Evolutionary conservation across 768 basidiomycete species (phyloP).

Genomic region (Strobilomyces confusus): DNA sequence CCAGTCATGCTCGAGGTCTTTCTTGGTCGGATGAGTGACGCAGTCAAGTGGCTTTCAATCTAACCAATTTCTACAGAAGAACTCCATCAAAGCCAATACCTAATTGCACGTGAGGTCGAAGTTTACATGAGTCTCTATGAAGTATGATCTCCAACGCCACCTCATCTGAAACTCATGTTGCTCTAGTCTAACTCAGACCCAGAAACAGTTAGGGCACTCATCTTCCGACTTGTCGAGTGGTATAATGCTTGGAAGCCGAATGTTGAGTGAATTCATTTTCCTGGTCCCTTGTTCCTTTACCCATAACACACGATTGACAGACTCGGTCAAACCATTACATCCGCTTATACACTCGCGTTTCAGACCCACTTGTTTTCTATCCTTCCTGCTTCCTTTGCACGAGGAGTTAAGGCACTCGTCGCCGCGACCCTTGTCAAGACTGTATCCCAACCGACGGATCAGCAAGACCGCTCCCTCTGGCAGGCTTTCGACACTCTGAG

Average conservation of each 20-base stretch:
- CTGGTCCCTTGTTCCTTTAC: background rate
- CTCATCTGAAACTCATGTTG: background rate
- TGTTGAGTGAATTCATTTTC: conserved; percentile 45
- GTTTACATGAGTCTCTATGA: conserved; percentile 58
- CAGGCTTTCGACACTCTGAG: conserved; percentile 65
- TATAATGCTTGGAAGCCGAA: conserved; percentile 71
- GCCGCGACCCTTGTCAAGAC: conserved; percentile 45
- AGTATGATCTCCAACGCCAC: conserved; percentile 34
- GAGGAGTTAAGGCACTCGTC: conserved; percentile 65
- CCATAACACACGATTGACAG: conserved; percentile 33
- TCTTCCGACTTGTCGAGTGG: conserved; percentile 66
- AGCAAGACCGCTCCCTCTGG: conserved; percentile 44
- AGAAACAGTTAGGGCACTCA: conserved; percentile 47
- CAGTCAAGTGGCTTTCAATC: background rate
- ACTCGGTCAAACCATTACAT: conserved; percentile 55
- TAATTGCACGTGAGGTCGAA: conserved; percentile 59
- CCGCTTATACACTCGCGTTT: conserved; percentile 63
- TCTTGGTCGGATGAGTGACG: conserved; percentile 46
- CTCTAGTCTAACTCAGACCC: conserved; percentile 45
- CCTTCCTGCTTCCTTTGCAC: conserved; percentile 64
- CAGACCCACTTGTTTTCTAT: conserved; percentile 71
- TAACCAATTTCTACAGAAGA: conserved; percentile 43
- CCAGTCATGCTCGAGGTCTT: conserved; percentile 67
- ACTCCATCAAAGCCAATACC: conserved; percentile 52
- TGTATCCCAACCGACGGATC: conserved; percentile 22